phyloP scores from a whole-genome alignment of 2,329 filamentous ascomycete genomes.

The Davidsoniella neocaledoniae region DNA sequence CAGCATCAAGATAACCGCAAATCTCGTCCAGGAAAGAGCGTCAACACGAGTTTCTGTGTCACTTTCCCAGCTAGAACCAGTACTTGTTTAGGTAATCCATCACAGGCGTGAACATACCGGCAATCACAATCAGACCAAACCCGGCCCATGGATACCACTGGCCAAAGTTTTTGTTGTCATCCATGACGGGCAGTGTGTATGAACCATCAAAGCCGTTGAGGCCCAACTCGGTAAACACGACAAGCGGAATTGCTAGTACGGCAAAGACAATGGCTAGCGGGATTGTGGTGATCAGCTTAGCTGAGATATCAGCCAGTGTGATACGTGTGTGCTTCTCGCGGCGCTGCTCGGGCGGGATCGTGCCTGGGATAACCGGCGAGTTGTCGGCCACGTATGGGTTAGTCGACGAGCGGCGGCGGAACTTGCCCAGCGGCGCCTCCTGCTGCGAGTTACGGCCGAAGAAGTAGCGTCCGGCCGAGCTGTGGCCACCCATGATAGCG shows the following conservation, averaged over 20 bases:
- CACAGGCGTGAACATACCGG: slow-evolving; percentile 9
- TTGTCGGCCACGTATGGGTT: slow-evolving; percentile 11
- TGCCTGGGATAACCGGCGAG: slow-evolving; percentile 11
- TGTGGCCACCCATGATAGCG: slow-evolving; percentile 10
- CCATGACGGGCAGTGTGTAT: slow-evolving; percentile 4
- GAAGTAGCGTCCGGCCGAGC: slow-evolving; percentile 11
- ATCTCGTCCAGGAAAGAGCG: too few relatives aligned
- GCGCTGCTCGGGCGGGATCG: slow-evolving; percentile 10
- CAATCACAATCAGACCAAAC: slow-evolving; percentile 9
- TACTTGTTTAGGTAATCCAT: slow-evolving; percentile 12
- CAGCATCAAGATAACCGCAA: background rate
- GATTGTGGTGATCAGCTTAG: slow-evolving; percentile 5
- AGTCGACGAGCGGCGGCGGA: background rate
- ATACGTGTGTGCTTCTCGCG: slow-evolving; percentile 6
- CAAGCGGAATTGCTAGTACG: slow-evolving; percentile 9
- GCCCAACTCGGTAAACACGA: slow-evolving; percentile 10
- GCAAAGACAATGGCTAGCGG: slow-evolving; percentile 9
- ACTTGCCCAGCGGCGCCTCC: slow-evolving; percentile 6
- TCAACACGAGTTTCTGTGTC: too few relatives aligned
- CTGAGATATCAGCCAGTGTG: background rate
- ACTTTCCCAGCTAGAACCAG: slow-evolving; percentile 6
- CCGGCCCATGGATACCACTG: slow-evolving; percentile 12
- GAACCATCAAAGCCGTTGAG: slow-evolving; percentile 10
- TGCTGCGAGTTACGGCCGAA: slow-evolving; percentile 2
- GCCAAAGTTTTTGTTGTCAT: slow-evolving; percentile 1